Evolutionary conservation across 2,329 filamentous ascomycete genomes (phyloP), one percentile per base, ranked within the genome.

Genomic region (Ploettnerulaceae sp.): DNA sequence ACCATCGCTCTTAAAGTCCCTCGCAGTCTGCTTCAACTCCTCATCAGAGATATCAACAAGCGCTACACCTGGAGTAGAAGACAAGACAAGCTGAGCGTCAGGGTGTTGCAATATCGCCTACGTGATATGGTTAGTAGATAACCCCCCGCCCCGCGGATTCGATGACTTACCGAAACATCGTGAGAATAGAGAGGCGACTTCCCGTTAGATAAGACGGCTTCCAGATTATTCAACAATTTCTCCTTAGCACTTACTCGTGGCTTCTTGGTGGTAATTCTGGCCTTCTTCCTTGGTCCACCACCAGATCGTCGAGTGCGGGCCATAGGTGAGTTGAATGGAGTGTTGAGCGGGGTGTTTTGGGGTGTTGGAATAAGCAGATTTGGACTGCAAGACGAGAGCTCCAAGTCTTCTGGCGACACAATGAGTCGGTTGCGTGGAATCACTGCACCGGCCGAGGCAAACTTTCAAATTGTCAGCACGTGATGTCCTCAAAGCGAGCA

Each of bases 201-300:
- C 25, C 40, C 31, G 12, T 38, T 18, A 33, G 20, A 26, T 11
- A 38, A 9, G 14, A 24, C 29, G 7, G 15, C 14, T 5, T 31
- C 7, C 5, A 31, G 8, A 26, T 43, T 24, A 35, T 43, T 24
- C 14, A 43, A 12, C 29, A 43, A 34, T 21, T 35, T 43, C 7
- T 43, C 40, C 21, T 43, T 42, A 4, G 28, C 29, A 42, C 11
- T 41, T 35, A n/a, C 33, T 5, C 17, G 31, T 41, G 25, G 25
- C 26, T 17, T 29, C 21, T 42, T 42, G 18, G 22, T 35, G 21
- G 40, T 28, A 5, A 35, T 15, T 20, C 26, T 43, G 12, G 14
- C 22, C 29, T 25, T 43, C 31, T 43, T 43, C 40, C 35, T 43
- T n/a, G 31, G 29, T 17, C 40, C 39, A 15, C 29, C 31, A 18